These are phyloP conservation scores for Camelina hispida DNA, from an alignment of 345 rosid species.

Conservation along the genomic window DNA sequence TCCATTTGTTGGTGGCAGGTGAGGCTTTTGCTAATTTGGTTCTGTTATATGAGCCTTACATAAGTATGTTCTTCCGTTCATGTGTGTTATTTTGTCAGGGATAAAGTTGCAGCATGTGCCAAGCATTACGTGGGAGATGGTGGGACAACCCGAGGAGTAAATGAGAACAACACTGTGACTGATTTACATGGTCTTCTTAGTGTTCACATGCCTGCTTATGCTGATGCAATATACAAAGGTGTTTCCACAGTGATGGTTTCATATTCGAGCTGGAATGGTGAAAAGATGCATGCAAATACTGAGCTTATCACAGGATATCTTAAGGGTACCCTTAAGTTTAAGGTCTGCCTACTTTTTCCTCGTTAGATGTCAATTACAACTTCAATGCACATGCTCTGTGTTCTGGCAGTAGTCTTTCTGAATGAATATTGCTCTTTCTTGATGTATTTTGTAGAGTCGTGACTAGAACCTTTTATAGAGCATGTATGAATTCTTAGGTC, in stretches of 20 bases:
- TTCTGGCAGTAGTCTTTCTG: slow-evolving; percentile 30
- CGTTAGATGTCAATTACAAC: background rate
- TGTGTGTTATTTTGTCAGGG: slow-evolving; percentile 50
- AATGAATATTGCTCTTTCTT: background rate
- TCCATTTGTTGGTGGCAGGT: slow-evolving; percentile 94
- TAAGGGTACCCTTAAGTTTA: slow-evolving; percentile 77
- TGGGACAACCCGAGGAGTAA: slow-evolving; percentile 85
- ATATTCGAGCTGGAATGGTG: slow-evolving; percentile 95
- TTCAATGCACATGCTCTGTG: slow-evolving; percentile 1
- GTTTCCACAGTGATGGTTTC: slow-evolving; percentile 94
- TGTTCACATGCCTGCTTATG: slow-evolving; percentile 84
- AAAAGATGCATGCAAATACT: slow-evolving; percentile 90
- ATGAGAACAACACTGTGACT: slow-evolving; percentile 76
- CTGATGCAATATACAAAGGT: slow-evolving; percentile 77
- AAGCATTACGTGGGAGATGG: slow-evolving; percentile 99
- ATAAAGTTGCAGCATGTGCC: slow-evolving; percentile 91
- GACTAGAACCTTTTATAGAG: background rate
- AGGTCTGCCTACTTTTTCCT: slow-evolving; percentile 49
- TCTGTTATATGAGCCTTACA: slow-evolving; percentile 14
- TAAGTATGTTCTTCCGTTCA: slow-evolving; percentile 13
- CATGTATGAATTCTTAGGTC: background rate
- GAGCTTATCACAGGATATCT: slow-evolving; percentile 78
- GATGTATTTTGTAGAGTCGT: background rate
- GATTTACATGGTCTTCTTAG: slow-evolving; percentile 75
- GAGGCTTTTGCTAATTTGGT: slow-evolving; percentile 38